phyloP scores from a whole-genome alignment of 2,329 filamentous ascomycete species.

The Fusarium miscanthi region DNA sequence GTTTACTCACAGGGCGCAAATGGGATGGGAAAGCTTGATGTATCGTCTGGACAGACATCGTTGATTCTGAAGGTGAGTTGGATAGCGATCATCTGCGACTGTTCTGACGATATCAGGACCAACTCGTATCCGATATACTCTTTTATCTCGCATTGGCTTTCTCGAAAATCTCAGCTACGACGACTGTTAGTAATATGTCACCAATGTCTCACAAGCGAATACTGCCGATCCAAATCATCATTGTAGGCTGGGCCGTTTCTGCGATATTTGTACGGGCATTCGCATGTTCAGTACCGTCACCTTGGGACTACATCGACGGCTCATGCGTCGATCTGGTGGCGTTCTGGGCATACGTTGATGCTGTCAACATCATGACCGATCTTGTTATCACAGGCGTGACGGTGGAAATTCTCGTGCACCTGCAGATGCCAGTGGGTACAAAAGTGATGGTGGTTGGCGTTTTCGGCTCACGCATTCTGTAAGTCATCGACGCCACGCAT shows the following conservation, averaged over 20 bases:
- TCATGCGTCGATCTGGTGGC: constrained; percentile 7
- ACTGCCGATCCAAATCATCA: background rate
- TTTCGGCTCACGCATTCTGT: constrained; percentile 13
- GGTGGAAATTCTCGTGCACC: background rate
- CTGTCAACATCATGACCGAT: background rate
- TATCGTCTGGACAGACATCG: background rate
- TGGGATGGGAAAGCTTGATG: constrained; percentile 6
- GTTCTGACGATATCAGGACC: background rate
- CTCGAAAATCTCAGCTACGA: constrained; percentile 10
- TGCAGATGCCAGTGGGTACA: constrained; percentile 9
- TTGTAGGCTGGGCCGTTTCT: constrained; percentile 3
- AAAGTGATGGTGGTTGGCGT: constrained; percentile 10
- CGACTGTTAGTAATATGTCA: constrained; percentile 11
- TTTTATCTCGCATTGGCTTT: background rate
- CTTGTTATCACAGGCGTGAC: background rate
- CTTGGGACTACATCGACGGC: constrained; percentile 12
- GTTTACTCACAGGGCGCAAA: background rate
- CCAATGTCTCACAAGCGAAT: background rate
- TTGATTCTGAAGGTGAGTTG: background rate
- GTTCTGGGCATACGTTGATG: constrained; percentile 7
- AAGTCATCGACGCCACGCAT: background rate
- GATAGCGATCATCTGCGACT: accelerated
- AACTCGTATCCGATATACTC: background rate
- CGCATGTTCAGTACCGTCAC: background rate
- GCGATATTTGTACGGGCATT: background rate